These are phyloP conservation scores for Saturnispora gosingensis DNA, from an alignment of 805 yeast genomes.

Conservation along the genomic window DNA sequence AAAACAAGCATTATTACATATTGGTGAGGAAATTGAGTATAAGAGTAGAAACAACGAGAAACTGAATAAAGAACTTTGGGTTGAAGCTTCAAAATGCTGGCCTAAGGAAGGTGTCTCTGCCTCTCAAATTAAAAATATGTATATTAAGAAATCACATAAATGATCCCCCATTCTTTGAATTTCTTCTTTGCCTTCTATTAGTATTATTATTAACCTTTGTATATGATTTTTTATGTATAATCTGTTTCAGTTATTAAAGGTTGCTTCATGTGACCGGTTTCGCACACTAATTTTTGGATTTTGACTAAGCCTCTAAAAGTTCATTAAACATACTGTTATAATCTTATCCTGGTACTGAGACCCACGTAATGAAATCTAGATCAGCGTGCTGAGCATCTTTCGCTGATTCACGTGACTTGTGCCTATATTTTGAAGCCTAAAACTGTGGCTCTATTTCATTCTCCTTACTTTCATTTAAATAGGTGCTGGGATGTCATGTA, in stretches of 20 bases:
- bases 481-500: not conserved
- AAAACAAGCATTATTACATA: constrained; percentile 22
- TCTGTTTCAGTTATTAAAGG: not conserved
- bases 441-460: not conserved
- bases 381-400: not conserved
- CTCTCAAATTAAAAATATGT: constrained; percentile 25
- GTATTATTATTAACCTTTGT: not conserved
- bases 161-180: not conserved
- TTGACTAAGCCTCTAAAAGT: not conserved
- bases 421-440: not conserved
- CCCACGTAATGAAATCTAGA: not conserved
- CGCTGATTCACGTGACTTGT: constrained; percentile 2
- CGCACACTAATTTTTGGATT: not conserved
- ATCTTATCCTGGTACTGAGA: no score
- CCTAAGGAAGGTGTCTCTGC: constrained; percentile 27
- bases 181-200: not conserved
- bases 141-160: constrained; percentile 20
- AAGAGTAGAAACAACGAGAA: constrained; percentile 15
- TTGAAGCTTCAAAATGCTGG: constrained; percentile 26
- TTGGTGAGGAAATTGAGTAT: constrained; percentile 26
- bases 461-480: not conserved
- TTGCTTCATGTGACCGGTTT: not conserved
- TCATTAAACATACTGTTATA: not conserved
- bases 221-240: not conserved
- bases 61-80: constrained; percentile 24